These are phyloP conservation scores for Cubamyces sp. DNA, from an alignment of 768 basidiomycete genomes.

Conservation along the genomic window DNA sequence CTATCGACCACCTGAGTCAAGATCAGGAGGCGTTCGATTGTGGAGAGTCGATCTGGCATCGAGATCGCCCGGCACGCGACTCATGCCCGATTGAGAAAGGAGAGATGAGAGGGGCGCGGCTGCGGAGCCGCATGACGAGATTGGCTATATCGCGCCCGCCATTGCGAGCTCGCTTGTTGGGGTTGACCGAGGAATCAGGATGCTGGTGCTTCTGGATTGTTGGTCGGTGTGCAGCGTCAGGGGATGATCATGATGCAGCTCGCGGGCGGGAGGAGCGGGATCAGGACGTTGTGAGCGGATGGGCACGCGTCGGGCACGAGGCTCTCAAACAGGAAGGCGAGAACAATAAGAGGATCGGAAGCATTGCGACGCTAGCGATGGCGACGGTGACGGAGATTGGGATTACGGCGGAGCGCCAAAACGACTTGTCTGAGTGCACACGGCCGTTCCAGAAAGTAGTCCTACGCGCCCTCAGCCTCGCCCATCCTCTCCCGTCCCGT, in stretches of 20 bases:
- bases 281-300: slow-evolving; percentile 2
- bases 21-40: slow-evolving; percentile 18
- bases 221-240: background rate
- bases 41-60: slow-evolving; percentile 5
- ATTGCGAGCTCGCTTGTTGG: background rate
- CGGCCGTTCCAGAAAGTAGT: slow-evolving; percentile 6
- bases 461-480: background rate
- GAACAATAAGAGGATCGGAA: slow-evolving; percentile 32
- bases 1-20: slow-evolving; percentile 18
- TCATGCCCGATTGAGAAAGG: background rate
- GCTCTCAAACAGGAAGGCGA: slow-evolving; percentile 30
- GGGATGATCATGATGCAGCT: slow-evolving; percentile 13
- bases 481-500: background rate
- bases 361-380: slow-evolving; percentile 25
- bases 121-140: slow-evolving; percentile 7
- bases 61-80: background rate
- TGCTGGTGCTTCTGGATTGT: background rate
- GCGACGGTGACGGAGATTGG: slow-evolving; percentile 21
- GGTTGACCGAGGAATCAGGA: background rate
- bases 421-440: background rate
- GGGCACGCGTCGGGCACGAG: slow-evolving; percentile 29
- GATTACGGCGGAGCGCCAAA: slow-evolving; percentile 18
- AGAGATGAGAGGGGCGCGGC: background rate
- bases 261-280: slow-evolving; percentile 1
- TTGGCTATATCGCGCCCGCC: too few species aligned